Evolutionary conservation across 2,329 filamentous ascomycete species (phyloP), one percentile per base, ranked within the genome.

Genomic region (Stenocarpella maydis): DNA sequence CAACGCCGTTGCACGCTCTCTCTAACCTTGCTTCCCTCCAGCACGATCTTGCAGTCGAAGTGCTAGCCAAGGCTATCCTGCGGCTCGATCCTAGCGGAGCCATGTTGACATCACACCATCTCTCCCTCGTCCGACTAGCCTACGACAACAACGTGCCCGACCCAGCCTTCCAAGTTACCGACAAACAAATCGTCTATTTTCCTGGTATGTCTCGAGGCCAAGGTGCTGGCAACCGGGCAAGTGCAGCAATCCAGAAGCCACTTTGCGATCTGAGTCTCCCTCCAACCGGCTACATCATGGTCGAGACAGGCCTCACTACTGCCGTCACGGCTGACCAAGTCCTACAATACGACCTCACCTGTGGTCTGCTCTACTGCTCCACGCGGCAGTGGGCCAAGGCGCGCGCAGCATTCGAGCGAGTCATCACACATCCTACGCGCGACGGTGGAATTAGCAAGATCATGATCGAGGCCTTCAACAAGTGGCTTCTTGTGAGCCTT

Each of bases 401-500:
- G 0, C 80, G 85, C 19, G 84, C 84, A 45, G 88, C 90, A 37
- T 84, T 94, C 31, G 87, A 89, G 73, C 85, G 88, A 69, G 87
- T 88, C 52, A 83, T 97, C 43, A 87, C 90, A 3, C 90, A 90
- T 69, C 93, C 94, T 0, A 83, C 85, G 0, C 84, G 83, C 64
- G 90, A 90, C 24, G 82, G 85, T 39, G 85, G 88, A 43, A 84
- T 89, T 15, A 95, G 91, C 78, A 91, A 90, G 77, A 85, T 97
- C 63, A 96, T 96, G 91, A 84, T 92, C 4, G 94, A 97, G 73
- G 93, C 93, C 7, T 95, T 97, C 83, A 97, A 95, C 81, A 97
- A 95, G 80, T 98, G 94, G 92, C 78, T 97, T 10, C 82, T 99
- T 19, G 86, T 94, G 12, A 89, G 90, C 65, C 84, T 98, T 67